Base-by-base conservation (phyloP, 371 early-diverging fungal genomes). In the Actinomortierella ambigua region DNA sequence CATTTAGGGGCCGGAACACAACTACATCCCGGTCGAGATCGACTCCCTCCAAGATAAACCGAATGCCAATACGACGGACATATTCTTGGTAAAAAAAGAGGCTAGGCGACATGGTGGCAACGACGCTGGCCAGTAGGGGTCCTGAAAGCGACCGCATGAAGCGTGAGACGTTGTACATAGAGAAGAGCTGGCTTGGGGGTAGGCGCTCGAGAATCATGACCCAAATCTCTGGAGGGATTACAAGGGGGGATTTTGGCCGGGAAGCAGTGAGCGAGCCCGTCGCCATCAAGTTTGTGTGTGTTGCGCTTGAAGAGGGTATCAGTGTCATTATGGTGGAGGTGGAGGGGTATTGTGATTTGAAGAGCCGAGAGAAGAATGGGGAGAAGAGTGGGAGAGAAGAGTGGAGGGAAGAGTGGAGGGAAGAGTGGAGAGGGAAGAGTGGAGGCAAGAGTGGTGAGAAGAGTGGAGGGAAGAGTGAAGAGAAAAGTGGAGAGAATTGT, bases 51-150 rank as follows among this genome's bases (percentile, higher is more conserved):
- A 70, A 70, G 20, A 55, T 65, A 49, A 70, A 65, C 28, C 50
- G 50, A 62, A 70, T 55, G 0, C 65, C 62, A 9, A 70, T 48
- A 1, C 71, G 65, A 24, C 65, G 65, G 29, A 70, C 59, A 13
- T 70, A 70, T n/a, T 70, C 71, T 50, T 70, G 71, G 44, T 70
- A 70, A 28, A 70, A 51, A 22, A 58, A 70, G 9, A 70, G 59
- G 3, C 62, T 53, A 2, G 59, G 29, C 9, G 65, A 61, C 11
- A 61, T 70, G 5, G 65, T 50, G 15, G 65, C 71, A 29, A 70
- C 52, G 44, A 42, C 47, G 20, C 50, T 53, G 14, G 65, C 65
- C 7, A 70, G 28, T 11, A 20, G 39, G 2, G 71, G 52, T 2
- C 59, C 65, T 4, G 56, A n/a, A 23, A 70, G 49, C 3, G 59